phyloP scores from a whole-genome alignment of 164 flowering plant genomes.

The Tetracentron sinense region DNA sequence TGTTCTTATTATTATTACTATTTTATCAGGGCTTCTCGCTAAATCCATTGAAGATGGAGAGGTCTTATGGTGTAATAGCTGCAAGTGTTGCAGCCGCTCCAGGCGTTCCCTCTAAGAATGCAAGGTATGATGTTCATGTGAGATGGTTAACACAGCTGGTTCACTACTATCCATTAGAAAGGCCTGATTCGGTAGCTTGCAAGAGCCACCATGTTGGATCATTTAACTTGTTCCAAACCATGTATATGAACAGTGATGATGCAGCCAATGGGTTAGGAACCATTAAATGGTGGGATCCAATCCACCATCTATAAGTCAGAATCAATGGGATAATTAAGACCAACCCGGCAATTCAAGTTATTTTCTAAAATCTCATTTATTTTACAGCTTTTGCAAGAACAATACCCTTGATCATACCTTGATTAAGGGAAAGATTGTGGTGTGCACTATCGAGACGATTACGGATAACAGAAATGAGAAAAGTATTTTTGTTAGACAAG shows the following conservation, averaged over 20 bases:
- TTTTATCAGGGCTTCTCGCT: conserved; percentile 35
- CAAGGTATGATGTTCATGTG: conserved; percentile 33
- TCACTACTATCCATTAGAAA: no score
- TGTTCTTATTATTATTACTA: no score
- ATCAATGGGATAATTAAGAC: no score
- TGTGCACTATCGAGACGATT: conserved; percentile 25
- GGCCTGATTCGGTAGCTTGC: no score
- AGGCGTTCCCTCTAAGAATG: conserved; percentile 37
- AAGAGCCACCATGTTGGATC: no score
- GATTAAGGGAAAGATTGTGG: conserved; percentile 47
- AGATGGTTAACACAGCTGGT: no score
- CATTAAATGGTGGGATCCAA: no score
- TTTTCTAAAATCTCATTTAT: background rate
- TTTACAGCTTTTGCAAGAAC: conserved; percentile 42
- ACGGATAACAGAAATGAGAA: conserved; percentile 25
- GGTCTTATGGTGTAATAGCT: conserved; percentile 25
- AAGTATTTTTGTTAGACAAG: conserved; percentile 16
- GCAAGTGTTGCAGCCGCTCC: conserved; percentile 42
- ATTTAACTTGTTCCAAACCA: no score
- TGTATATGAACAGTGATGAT: no score
- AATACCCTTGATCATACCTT: conserved; percentile 37
- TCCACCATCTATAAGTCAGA: no score
- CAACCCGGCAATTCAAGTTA: no score
- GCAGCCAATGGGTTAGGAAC: no score
- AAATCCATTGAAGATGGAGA: conserved; percentile 29